Percentiles rank a stretch among this genome's conserved stretches.
These are phyloP conservation scores for Ustilago nuda DNA, from an alignment of 1,284 basidiomycete species.

Conservation along the genomic window DNA sequence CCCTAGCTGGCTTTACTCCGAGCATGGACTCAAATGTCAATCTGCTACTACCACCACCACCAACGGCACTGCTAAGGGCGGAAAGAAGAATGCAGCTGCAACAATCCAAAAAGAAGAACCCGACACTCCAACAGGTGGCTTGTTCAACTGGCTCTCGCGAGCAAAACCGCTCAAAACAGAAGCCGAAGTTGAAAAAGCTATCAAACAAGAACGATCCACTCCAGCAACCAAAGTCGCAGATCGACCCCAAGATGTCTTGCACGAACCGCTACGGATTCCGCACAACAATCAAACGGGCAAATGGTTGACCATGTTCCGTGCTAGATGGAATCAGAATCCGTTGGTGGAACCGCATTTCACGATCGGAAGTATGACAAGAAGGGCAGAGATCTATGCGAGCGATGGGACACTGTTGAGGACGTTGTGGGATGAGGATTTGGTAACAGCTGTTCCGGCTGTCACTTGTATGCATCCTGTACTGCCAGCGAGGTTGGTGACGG, in stretches of 20 bases:
- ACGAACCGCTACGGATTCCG: slow-evolving; percentile 39
- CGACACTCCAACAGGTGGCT: slow-evolving; percentile 5
- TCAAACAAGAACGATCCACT: slow-evolving; percentile 22
- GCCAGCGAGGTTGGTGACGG: slow-evolving; percentile 55
- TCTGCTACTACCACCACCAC: slow-evolving; percentile 12
- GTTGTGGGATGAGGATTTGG: slow-evolving; percentile 62
- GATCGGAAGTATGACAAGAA: slow-evolving; percentile 65
- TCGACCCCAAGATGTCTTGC: slow-evolving; percentile 50
- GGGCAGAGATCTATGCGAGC: slow-evolving; percentile 60
- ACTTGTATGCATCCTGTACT: slow-evolving; percentile 61
- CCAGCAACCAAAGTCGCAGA: background rate
- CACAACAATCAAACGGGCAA: slow-evolving; percentile 69
- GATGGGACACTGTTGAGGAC: slow-evolving; percentile 57
- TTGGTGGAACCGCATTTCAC: slow-evolving; percentile 59
- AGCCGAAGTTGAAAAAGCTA: slow-evolving; percentile 23
- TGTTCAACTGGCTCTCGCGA: slow-evolving; percentile 27
- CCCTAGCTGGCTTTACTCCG: slow-evolving; percentile 37
- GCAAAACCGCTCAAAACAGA: slow-evolving; percentile 39
- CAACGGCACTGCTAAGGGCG: slow-evolving; percentile 4
- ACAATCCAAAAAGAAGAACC: slow-evolving; percentile 35
- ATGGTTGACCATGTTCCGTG: slow-evolving; percentile 68
- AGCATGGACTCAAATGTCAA: slow-evolving; percentile 27
- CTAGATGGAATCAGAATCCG: slow-evolving; percentile 60
- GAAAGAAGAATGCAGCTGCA: slow-evolving; percentile 8
- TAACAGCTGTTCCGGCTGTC: slow-evolving; percentile 67